Base-by-base conservation (phyloP, 2,329 filamentous ascomycete genomes). In the Penicillium decumbens region DNA sequence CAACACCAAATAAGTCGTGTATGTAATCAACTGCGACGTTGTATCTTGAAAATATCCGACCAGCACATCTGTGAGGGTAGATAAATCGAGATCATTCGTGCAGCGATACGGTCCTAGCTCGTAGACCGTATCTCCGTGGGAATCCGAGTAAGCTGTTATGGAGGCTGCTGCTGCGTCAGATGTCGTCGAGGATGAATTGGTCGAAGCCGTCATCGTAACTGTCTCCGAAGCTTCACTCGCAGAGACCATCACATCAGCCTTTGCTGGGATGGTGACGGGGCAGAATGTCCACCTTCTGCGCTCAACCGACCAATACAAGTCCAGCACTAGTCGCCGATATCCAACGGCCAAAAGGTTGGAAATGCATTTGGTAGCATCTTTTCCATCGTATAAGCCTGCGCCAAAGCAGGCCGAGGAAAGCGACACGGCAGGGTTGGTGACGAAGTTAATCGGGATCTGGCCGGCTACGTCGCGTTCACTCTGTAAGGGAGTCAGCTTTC, bases 301-400 rank as follows among this genome's bases (percentile, higher is more conserved):
- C 27, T 68, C 72, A 23, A 74, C 60, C 55, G 85, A 82, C 83
- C 83, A 87, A 60, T 83, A 86, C 10, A 84, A 58, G 63, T 87
- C 83, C 25, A 84, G 66, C 38, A 79, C 67, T 40, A 85, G 73
- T 39, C 79, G 74, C 33, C 77, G 74, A 58, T 82, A 84, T 4
- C 81, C 81, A n/a, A 77, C 67, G 0, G 77, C 76, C 25, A 87
- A 69, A 1, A 87, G 71, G 63, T 85, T 84, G 4, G 81, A 84
- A 30, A 86, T 69, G 65, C 83, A 87, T 63, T 72, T 75, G 32
- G 71, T 71, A 13, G 77, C 74, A 3, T 72, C 72, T 25, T 70
- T 65, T 58, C 77, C 72, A 54, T 80, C 76, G 63, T 80, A 85
- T n/a, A 73, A 67, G 6, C 73, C 69, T 47, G 75, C 58, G 7